phyloP scores from a whole-genome alignment of 768 basidiomycete genomes.

The Vararia minispora region DNA sequence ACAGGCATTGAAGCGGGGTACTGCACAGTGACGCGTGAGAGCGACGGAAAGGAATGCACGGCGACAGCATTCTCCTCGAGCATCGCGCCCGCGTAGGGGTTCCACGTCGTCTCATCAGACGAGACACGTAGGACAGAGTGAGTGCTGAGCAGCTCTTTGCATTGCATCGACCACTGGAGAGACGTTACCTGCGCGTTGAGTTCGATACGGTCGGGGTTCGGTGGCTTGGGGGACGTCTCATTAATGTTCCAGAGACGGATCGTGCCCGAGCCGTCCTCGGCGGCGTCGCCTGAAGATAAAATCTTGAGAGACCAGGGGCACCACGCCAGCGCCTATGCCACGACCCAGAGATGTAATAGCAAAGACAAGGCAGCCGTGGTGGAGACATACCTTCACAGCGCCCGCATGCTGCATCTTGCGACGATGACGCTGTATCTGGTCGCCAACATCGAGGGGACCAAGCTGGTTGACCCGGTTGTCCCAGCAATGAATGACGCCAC shows the following conservation, averaged over 20 bases:
- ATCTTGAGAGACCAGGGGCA: constrained; percentile 44
- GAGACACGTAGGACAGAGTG: constrained; percentile 32
- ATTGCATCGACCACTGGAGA: constrained; percentile 65
- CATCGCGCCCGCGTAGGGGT: constrained; percentile 6
- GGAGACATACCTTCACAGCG: constrained; percentile 34
- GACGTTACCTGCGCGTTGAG: constrained; percentile 53
- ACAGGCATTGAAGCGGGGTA: neutral
- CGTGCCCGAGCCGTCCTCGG: constrained; percentile 33
- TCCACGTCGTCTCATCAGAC: neutral
- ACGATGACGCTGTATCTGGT: constrained; percentile 39
- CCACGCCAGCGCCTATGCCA: constrained; percentile 42
- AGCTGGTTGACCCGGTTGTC: constrained; percentile 37
- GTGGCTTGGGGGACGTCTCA: constrained; percentile 29
- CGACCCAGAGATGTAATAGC: neutral
- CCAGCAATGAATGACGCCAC: constrained; percentile 71
- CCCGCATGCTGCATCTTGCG: constrained; percentile 66
- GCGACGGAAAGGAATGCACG: constrained; percentile 48
- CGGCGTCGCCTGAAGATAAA: constrained; percentile 34
- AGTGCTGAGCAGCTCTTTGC: constrained; percentile 78
- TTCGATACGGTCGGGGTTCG: constrained; percentile 33
- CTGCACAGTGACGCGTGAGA: constrained; percentile 17
- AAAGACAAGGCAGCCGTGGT: neutral
- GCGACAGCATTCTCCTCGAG: constrained; percentile 25
- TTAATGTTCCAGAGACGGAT: constrained; percentile 46
- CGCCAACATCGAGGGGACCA: constrained; percentile 42